Evolutionary conservation across 352 stramenopile genomes (phyloP).

Genomic region (Phytophthora nicotianae): DNA sequence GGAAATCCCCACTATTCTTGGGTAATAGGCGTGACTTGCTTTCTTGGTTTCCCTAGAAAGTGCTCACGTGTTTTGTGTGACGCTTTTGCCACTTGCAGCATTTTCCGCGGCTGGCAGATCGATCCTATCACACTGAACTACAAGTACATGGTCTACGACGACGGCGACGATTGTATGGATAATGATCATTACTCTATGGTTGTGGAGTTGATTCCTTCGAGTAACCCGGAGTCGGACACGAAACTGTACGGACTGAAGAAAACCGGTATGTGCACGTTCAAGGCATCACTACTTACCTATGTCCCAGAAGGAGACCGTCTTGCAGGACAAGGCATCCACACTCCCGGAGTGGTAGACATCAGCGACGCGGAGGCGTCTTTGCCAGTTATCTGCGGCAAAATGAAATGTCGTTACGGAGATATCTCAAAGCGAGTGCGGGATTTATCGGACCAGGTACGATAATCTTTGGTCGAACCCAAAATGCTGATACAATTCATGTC

Average conservation of each 20-base stretch:
- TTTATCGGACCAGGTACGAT: conserved; percentile 58
- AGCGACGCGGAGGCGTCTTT: conserved; percentile 56
- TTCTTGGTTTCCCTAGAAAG: neutral
- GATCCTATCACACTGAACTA: conserved; percentile 79
- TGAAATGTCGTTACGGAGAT: conserved; percentile 71
- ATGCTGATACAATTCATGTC: conserved; percentile 1
- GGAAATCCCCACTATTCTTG: conserved; percentile 53
- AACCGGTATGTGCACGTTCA: conserved; percentile 61
- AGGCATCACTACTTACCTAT: conserved; percentile 51
- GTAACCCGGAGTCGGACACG: conserved; percentile 39
- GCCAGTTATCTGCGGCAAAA: conserved; percentile 67
- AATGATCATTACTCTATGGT: conserved; percentile 47
- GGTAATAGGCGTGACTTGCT: conserved; percentile 31
- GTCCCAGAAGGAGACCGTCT: conserved; percentile 47
- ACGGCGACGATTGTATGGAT: conserved; percentile 69
- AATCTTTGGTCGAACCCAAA: neutral
- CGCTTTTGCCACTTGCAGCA: conserved; percentile 36
- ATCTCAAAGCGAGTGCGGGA: conserved; percentile 51
- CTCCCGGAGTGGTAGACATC: conserved; percentile 70
- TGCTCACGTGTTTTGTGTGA: conserved; percentile 13
- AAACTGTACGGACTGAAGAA: conserved; percentile 64
- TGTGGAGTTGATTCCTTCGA: conserved; percentile 61
- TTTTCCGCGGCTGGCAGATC: conserved; percentile 81
- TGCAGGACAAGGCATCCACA: conserved; percentile 62
- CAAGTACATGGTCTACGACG: conserved; percentile 82